phyloP scores from a whole-genome alignment of 1,139 yeast species.

The Debaryomyces nepalensis region DNA sequence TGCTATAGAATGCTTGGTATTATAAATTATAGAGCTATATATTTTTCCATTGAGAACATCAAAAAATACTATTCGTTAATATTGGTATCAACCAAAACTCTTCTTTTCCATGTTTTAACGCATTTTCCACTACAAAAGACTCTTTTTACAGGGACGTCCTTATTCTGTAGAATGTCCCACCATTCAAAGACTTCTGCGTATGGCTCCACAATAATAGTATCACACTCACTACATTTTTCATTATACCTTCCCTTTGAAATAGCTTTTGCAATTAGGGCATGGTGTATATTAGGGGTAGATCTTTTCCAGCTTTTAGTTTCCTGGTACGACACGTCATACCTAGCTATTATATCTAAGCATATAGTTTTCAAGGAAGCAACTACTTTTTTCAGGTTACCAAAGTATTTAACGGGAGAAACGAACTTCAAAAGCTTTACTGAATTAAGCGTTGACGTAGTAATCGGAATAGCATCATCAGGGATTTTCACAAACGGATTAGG shows the following conservation, averaged over 20 bases:
- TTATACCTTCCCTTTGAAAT: conserved; percentile 44
- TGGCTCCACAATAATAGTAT: conserved; percentile 43
- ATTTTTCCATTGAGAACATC: neutral
- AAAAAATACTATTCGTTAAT: neutral
- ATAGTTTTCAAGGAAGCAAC: conserved; percentile 39
- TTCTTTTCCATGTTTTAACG: conserved; percentile 30
- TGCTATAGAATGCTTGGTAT: conserved; percentile 4
- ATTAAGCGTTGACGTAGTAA: conserved; percentile 19
- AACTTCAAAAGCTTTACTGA: conserved; percentile 20
- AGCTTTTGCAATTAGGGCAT: conserved; percentile 39
- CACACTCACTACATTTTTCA: conserved; percentile 45
- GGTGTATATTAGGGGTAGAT: conserved; percentile 42
- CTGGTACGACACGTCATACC: conserved; percentile 48
- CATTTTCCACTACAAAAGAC: conserved; percentile 49
- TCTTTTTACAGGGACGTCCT: conserved; percentile 41
- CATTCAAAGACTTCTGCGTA: conserved; percentile 49
- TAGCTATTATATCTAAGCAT: conserved; percentile 43
- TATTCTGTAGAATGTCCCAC: conserved; percentile 51
- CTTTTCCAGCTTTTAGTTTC: conserved; percentile 50
- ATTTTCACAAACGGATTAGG: conserved; percentile 46
- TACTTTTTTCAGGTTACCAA: conserved; percentile 16
- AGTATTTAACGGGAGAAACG: conserved; percentile 31
- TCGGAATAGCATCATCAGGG: conserved; percentile 33
- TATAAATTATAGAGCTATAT: conserved; percentile 10
- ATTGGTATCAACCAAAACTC: conserved; percentile 5